These are phyloP conservation scores for Trichoderma semiorbis DNA, from an alignment of 2,329 filamentous ascomycete species.

Conservation along the genomic window DNA sequence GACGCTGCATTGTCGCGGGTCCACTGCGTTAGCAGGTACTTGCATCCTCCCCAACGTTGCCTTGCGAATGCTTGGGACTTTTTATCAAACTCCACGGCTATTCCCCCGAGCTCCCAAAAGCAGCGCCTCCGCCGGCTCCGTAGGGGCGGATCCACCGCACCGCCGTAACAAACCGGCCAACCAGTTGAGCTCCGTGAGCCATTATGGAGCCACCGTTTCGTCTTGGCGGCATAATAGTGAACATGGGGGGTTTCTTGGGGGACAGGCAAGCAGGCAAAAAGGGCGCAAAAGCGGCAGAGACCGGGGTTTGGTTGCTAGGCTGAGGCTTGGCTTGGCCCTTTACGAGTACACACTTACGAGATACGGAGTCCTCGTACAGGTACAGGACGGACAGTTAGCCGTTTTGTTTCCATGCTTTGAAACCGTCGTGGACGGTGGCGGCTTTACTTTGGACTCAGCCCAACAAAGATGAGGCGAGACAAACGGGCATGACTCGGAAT, in stretches of 20 bases:
- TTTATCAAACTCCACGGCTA: not conserved
- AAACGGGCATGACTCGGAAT: slow-evolving; percentile 4
- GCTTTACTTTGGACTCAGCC: not conserved
- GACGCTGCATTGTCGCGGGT: not conserved
- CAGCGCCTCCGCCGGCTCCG: slow-evolving; percentile 17
- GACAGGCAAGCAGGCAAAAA: not conserved
- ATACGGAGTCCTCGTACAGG: not conserved
- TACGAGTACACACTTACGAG: not conserved
- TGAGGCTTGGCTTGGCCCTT: not conserved
- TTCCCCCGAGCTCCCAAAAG: slow-evolving; percentile 11
- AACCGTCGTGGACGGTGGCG: slow-evolving; percentile 12
- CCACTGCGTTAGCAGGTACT: slow-evolving; percentile 8
- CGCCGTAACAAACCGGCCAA: slow-evolving; percentile 14
- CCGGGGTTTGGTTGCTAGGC: not conserved
- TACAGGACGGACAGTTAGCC: not conserved
- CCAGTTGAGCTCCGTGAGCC: not conserved
- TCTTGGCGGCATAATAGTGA: not conserved
- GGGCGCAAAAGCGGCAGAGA: slow-evolving; percentile 4
- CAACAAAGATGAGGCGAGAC: not conserved
- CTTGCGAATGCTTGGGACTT: slow-evolving; percentile 3
- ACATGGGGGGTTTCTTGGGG: not conserved
- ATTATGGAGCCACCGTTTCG: slow-evolving; percentile 16
- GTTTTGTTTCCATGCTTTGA: not conserved
- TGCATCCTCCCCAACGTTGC: slow-evolving; percentile 6
- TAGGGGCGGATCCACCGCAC: not conserved